phyloP scores from a whole-genome alignment of 345 rosid species.

The Aquilaria sinensis region DNA sequence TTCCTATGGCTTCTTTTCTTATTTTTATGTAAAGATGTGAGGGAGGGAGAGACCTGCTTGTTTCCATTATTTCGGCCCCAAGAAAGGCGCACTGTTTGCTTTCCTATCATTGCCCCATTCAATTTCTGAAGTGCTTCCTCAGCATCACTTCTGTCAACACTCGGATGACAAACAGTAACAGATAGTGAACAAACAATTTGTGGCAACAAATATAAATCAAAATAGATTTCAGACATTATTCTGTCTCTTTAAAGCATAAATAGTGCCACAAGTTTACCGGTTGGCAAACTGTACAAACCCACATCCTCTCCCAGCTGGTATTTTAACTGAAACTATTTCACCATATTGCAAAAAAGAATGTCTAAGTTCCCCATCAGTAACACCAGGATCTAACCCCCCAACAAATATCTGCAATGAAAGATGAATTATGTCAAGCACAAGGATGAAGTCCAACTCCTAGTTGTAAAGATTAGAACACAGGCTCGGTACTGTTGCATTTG shows the following conservation, averaged over 20 bases:
- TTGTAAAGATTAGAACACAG: conserved; percentile 15
- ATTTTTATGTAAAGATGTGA: neutral
- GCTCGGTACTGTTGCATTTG: conserved; percentile 67
- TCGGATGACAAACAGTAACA: conserved; percentile 1
- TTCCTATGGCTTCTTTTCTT: too few relatives aligned
- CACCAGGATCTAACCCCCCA: conserved; percentile 90
- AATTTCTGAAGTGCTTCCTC: conserved; percentile 89
- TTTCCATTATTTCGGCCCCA: conserved; percentile 84
- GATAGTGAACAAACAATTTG: neutral
- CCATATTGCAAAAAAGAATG: conserved; percentile 80
- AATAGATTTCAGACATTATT: neutral
- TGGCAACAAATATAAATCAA: neutral
- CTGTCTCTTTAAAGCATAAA: conserved; percentile 3
- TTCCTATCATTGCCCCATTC: conserved; percentile 56
- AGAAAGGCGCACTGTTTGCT: conserved; percentile 72
- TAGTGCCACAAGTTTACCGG: conserved; percentile 40
- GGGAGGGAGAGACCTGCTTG: conserved; percentile 47
- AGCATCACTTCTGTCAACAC: conserved; percentile 52
- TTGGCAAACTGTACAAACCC: conserved; percentile 88
- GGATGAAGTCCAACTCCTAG: too few relatives aligned
- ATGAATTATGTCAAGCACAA: conserved; percentile 16
- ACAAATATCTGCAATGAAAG: conserved; percentile 73
- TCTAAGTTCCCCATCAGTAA: conserved; percentile 78
- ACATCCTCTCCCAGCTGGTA: conserved; percentile 88
- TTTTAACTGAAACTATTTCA: conserved; percentile 85